Base-by-base conservation (phyloP, 1,284 basidiomycete species). In the Marasmius tenuissimus region DNA sequence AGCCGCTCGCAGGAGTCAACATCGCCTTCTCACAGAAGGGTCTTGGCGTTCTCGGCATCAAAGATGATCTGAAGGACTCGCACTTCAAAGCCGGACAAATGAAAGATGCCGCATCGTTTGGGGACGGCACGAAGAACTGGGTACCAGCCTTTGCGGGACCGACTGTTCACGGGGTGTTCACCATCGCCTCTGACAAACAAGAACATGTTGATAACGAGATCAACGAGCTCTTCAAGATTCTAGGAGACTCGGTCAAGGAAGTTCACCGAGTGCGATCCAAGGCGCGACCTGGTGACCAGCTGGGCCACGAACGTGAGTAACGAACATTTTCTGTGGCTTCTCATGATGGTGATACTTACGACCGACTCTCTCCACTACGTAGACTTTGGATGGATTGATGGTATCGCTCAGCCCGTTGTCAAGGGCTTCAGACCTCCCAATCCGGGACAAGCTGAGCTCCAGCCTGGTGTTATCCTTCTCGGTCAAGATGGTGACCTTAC, bases 381-480 rank as follows among this genome's bases (percentile, higher is more conserved):
- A 61, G 72, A 74, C 65, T 76, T 76, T 57, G 78, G 77, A 7
- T 80, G 74, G 69, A 67, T 76, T 64, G 78, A 80, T 62, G 78
- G 78, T 8, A 76, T 80, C 61, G 75, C 74, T 42, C 73, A 78
- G 54, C 78, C 78, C 5, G 75, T 71, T 1, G 71, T 79, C 38
- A 62, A 69, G 33, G 71, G 73, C 7, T 74, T 78, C 62, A 71
- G 71, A 12, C 27, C 10, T 11, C 12, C 18, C 39, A 72, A 68
- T 34, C 76, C 76, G 3, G 77, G 77, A 9, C 77, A 77, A 63
- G 67, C 68, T 38, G 63, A 69, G 14, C 68, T 75, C 56, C 56
- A 54, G 0, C 68, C 72, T 53, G 79, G 78, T 37, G 62, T 73
- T 22, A 71, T 79, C 52, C 63, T 80, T 27, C 59, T 73, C 20